phyloP scores from a whole-genome alignment of 257 asterid species.

The Catharanthus roseus region DNA sequence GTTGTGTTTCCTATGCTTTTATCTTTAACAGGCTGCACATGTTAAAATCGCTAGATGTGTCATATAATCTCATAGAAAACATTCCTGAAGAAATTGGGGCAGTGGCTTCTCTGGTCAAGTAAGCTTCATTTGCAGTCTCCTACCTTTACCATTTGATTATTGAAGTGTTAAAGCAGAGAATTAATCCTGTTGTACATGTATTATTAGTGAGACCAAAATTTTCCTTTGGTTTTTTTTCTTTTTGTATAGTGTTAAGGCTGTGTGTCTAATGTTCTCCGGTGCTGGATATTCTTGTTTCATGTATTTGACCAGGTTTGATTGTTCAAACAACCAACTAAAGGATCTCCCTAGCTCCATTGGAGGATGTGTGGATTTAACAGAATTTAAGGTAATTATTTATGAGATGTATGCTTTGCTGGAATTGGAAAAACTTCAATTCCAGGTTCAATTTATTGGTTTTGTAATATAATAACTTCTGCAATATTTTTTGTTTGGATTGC shows the following conservation, averaged over 20 bases:
- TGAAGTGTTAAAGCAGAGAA: too few relatives aligned
- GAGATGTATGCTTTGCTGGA: not conserved
- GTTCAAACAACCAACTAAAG: conserved; percentile 70
- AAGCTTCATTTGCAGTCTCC: conserved; percentile 26
- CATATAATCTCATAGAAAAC: conserved; percentile 53
- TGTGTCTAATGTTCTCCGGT: conserved; percentile 3
- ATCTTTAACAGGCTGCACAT: conserved; percentile 52
- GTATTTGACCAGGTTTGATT: conserved; percentile 67
- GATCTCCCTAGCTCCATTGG: conserved; percentile 78
- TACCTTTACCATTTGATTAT: conserved; percentile 6
- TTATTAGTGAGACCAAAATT: too few relatives aligned
- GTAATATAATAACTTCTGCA: not conserved
- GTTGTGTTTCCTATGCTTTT: not conserved
- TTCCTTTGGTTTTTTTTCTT: not conserved
- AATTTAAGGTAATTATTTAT: conserved; percentile 57
- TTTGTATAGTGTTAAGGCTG: not conserved
- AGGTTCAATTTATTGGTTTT: not conserved
- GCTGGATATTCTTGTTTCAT: conserved; percentile 8
- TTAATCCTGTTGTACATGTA: not conserved
- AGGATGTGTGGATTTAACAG: conserved; percentile 57
- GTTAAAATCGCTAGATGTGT: conserved; percentile 75
- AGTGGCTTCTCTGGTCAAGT: conserved; percentile 80
- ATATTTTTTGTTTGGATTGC: not conserved
- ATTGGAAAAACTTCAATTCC: not conserved
- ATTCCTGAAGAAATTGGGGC: conserved; percentile 84